phyloP scores from a whole-genome alignment of 192 early-diverging fungal genomes.

The Helicostylum pulchrum region DNA sequence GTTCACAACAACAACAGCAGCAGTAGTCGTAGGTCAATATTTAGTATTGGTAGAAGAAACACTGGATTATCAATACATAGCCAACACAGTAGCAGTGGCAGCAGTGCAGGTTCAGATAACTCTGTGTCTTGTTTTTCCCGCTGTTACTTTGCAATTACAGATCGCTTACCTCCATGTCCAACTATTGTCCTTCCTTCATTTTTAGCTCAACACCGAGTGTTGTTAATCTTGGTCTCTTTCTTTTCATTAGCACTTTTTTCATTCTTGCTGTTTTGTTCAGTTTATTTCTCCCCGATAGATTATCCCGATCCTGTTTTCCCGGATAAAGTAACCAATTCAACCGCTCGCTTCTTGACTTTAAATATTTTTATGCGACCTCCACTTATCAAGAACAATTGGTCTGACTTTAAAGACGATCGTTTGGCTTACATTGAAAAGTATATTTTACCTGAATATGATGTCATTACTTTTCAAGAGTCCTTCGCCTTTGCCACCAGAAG shows the following conservation, averaged over 20 bases:
- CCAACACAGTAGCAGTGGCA: background rate
- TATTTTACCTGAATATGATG: conserved; percentile 70
- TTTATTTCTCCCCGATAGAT: conserved; percentile 28
- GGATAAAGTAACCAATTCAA: conserved; percentile 21
- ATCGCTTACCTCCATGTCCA: conserved; percentile 4
- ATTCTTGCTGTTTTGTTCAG: conserved; percentile 31
- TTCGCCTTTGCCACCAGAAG: conserved; percentile 72
- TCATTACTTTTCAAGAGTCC: conserved; percentile 80
- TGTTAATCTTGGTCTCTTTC: conserved; percentile 22
- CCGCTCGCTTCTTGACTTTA: conserved; percentile 56
- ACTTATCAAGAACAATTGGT: conserved; percentile 64
- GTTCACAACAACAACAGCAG: background rate
- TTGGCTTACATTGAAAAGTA: conserved; percentile 65
- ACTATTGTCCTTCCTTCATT: background rate
- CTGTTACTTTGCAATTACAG: conserved; percentile 5
- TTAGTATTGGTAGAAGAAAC: background rate
- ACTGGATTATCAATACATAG: background rate
- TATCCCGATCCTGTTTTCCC: conserved; percentile 31
- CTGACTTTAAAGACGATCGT: conserved; percentile 80
- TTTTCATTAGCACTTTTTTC: conserved; percentile 14
- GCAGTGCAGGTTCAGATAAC: background rate
- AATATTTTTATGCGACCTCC: conserved; percentile 77
- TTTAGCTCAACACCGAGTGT: conserved; percentile 11
- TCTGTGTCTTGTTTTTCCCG: background rate
- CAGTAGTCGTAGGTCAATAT: background rate